Percentiles rank a stretch among this genome's conserved stretches.
phyloP scores from a whole-genome alignment of 352 stramenopile genomes.

The Saprolegnia diclina region DNA sequence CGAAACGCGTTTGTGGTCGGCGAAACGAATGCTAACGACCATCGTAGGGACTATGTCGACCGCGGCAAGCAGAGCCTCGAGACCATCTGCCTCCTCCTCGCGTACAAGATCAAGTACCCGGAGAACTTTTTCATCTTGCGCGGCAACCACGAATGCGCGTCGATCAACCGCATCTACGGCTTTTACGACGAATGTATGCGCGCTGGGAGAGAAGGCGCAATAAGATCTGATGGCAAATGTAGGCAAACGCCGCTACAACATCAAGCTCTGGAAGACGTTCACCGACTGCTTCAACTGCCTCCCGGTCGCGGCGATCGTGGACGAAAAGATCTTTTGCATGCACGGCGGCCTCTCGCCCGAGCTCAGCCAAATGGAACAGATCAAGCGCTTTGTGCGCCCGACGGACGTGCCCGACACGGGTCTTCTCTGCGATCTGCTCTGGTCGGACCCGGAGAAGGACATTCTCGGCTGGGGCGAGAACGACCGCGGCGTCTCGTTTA shows the following conservation, averaged over 20 bases:
- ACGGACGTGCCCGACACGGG: constrained; percentile 87
- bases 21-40: neutral
- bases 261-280: constrained; percentile 98
- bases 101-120: constrained; percentile 85
- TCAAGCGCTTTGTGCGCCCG: constrained; percentile 92
- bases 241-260: constrained; percentile 92
- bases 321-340: constrained; percentile 99
- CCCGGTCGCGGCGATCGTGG: constrained; percentile 96
- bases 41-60: constrained; percentile 69
- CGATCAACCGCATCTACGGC: constrained; percentile 81
- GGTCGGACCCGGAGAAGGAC: constrained; percentile 98
- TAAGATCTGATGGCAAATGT: neutral
- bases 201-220: neutral
- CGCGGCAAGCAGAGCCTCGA: constrained; percentile 85
- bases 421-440: constrained; percentile 98
- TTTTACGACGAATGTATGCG: constrained; percentile 67
- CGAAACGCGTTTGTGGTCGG: neutral
- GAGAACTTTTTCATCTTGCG: constrained; percentile 81
- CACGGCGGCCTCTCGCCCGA: constrained; percentile 96
- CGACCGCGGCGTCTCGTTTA: constrained; percentile 96
- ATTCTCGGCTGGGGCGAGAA: constrained; percentile 99
- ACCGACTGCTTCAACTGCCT: constrained; percentile 92
- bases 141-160: constrained; percentile 73
- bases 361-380: constrained; percentile 88
- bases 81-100: constrained; percentile 75